Conservation (phyloP, 768 basidiomycete species). For the Cubamyces sp. region DNA sequence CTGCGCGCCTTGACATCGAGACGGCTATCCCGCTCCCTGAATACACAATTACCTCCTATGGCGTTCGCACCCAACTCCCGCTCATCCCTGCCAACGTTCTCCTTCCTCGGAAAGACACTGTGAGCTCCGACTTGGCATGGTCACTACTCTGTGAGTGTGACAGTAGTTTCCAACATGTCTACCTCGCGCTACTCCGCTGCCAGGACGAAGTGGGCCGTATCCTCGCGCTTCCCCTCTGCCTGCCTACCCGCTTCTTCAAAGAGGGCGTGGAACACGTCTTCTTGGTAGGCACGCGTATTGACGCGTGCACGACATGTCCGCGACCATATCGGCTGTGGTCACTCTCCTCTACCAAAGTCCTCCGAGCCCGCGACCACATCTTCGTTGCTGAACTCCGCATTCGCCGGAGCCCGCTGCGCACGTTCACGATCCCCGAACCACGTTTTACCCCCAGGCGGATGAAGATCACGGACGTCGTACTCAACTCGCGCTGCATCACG, state of each 20-base stretch:
- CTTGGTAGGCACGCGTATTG: not conserved
- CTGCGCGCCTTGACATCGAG: not conserved
- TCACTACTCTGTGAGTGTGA: not conserved
- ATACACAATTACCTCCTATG: conserved; percentile 1
- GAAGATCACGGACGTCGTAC: too few species aligned
- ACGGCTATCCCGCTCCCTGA: not conserved
- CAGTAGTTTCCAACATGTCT: too few species aligned
- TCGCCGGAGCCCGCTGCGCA: not conserved
- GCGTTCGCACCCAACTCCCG: conserved; percentile 8
- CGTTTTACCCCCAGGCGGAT: too few species aligned
- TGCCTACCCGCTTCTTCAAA: not conserved
- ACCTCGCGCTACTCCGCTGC: conserved; percentile 9
- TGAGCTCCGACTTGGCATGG: too few species aligned
- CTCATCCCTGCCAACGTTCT: not conserved
- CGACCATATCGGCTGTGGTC: conserved; percentile 6
- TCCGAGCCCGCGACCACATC: not conserved
- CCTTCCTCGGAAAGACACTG: too few species aligned
- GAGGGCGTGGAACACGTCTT: not conserved
- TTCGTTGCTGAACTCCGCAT: not conserved
- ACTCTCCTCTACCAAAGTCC: not conserved
- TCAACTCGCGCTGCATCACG: too few species aligned
- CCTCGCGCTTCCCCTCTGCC: conserved; percentile 6
- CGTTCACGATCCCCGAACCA: too few species aligned
- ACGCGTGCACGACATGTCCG: not conserved
- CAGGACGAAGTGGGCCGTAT: conserved; percentile 5